Conservation (phyloP, 192 early-diverging fungal genomes). For the Backusella westeae region DNA sequence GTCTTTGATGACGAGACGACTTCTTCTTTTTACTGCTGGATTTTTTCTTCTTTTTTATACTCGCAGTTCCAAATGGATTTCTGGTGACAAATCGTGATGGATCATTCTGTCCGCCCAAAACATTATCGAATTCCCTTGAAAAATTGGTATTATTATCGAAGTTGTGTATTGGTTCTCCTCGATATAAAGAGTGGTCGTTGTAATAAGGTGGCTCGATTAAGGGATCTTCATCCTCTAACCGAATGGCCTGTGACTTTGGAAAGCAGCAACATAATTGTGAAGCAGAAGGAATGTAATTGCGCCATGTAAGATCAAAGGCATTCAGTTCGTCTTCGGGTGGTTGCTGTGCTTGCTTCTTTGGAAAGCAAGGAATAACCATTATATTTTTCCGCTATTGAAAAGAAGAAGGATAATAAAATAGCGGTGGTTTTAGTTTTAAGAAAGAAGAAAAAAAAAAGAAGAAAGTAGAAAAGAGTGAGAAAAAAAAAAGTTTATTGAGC, state of each 20-base stretch:
- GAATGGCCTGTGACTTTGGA: slow-evolving; percentile 25
- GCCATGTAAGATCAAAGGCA: slow-evolving; percentile 45
- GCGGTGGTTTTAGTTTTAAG: neutral
- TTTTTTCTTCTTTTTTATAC: slow-evolving; percentile 16
- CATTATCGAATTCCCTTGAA: slow-evolving; percentile 18
- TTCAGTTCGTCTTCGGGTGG: slow-evolving; percentile 28
- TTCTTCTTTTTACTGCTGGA: slow-evolving; percentile 8
- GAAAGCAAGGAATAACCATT: slow-evolving; percentile 11
- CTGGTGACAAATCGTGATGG: slow-evolving; percentile 21
- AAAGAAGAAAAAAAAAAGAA: neutral
- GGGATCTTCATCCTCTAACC: slow-evolving; percentile 16
- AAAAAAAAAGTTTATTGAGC: neutral
- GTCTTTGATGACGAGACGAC: neutral
- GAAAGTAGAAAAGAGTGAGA: neutral
- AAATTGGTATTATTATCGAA: neutral
- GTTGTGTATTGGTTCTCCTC: slow-evolving; percentile 11
- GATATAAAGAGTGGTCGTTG: slow-evolving; percentile 20
- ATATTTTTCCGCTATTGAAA: neutral
- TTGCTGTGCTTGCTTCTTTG: slow-evolving; percentile 11
- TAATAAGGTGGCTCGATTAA: slow-evolving; percentile 25
- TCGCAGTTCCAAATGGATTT: slow-evolving; percentile 26
- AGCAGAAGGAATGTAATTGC: slow-evolving; percentile 39
- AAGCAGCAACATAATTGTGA: slow-evolving; percentile 23
- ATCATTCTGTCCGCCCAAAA: slow-evolving; percentile 12
- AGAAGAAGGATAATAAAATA: neutral